Conservation (phyloP, 2,329 filamentous ascomycete species). For the Xylaria sp. region DNA sequence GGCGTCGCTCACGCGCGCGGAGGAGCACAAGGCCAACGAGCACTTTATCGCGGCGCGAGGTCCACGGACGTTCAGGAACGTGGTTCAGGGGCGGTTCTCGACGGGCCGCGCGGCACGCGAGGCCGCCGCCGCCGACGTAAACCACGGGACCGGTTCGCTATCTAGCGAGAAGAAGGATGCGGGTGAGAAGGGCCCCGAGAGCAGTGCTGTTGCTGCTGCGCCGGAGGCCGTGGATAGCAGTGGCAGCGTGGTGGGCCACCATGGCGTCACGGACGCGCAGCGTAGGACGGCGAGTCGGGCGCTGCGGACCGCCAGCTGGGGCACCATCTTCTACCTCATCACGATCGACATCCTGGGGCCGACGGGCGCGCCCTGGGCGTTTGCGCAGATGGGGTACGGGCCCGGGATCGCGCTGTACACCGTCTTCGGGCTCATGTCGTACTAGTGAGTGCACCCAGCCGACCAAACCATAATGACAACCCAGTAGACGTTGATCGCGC, state of each 20-base stretch:
- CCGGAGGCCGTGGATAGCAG: neutral
- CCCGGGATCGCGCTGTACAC: conserved; percentile 50
- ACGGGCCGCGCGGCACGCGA: conserved; percentile 3
- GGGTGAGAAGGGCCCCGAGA: conserved; percentile 8
- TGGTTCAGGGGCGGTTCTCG: conserved; percentile 19
- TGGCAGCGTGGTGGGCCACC: neutral
- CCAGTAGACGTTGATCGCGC: neutral
- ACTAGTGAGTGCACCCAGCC: conserved; percentile 36
- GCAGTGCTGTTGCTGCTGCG: too few species aligned
- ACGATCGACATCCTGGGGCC: conserved; percentile 53
- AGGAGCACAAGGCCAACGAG: conserved; percentile 24
- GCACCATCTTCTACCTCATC: conserved; percentile 52
- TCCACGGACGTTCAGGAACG: conserved; percentile 11
- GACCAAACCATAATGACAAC: too few species aligned
- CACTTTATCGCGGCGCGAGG: conserved; percentile 15
- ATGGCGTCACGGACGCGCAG: conserved; percentile 42
- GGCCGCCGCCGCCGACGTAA: neutral
- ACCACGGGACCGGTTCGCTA: neutral
- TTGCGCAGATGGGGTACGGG: conserved; percentile 43
- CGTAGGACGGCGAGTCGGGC: conserved; percentile 51
- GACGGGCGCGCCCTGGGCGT: conserved; percentile 39
- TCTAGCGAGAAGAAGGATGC: neutral
- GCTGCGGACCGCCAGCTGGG: conserved; percentile 49
- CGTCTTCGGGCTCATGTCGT: conserved; percentile 47
- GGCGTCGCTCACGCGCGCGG: conserved; percentile 25